Conservation (phyloP, 176 grass and related monocot species). For the Tillandsia fasciculata region DNA sequence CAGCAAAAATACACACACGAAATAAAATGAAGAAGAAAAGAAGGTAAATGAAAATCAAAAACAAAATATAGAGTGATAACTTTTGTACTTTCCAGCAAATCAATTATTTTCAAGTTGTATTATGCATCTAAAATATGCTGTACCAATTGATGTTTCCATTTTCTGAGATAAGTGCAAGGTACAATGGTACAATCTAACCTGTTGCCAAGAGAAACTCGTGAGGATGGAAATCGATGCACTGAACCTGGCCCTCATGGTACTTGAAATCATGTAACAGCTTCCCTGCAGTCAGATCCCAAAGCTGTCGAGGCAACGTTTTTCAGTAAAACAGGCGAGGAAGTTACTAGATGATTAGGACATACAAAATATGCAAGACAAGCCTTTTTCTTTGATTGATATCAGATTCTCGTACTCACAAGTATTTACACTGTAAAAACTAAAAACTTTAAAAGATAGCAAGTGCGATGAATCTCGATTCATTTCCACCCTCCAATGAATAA, state of each 20-base stretch:
- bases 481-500: conserved; percentile 12
- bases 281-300: conserved; percentile 95
- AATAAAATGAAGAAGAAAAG: not conserved
- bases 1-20: no score
- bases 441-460: conserved; percentile 3
- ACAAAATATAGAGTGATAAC: not conserved
- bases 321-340: not conserved
- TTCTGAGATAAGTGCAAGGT: conserved; percentile 9
- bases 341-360: not conserved
- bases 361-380: not conserved
- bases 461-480: not conserved
- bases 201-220: conserved; percentile 92
- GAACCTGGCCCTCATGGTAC: conserved; percentile 82
- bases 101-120: not conserved
- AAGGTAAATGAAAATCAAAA: not conserved
- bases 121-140: not conserved
- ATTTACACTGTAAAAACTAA: no score
- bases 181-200: conserved; percentile 44
- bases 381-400: not conserved
- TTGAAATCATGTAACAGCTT: conserved; percentile 96
- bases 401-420: not conserved
- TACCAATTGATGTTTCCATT: not conserved
- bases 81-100: not conserved
- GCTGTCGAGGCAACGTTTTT: conserved; percentile 37
- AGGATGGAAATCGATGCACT: conserved; percentile 98